These are phyloP conservation scores for Berkeleyomyces rouxiae DNA, from an alignment of 2,329 filamentous ascomycete genomes.

Conservation along the genomic window DNA sequence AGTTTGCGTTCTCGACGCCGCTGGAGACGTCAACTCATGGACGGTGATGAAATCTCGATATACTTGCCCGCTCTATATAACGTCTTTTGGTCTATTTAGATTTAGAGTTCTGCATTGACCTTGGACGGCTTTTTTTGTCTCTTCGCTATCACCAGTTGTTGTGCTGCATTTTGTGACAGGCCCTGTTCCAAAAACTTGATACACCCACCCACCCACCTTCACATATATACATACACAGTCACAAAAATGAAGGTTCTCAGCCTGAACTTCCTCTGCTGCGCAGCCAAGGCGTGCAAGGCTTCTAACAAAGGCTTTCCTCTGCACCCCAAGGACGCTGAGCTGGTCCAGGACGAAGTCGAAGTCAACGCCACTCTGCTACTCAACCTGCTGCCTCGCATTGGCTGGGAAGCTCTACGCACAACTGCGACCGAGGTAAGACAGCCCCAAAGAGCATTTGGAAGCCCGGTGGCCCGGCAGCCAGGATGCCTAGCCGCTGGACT, in stretches of 20 bases:
- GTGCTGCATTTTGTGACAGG: background rate
- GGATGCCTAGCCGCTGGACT: too few species aligned
- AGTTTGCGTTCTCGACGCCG: background rate
- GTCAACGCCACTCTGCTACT: conserved; percentile 64
- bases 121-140: background rate
- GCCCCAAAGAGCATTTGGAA: background rate
- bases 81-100: background rate
- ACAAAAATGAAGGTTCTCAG: conserved; percentile 76
- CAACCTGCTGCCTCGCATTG: conserved; percentile 73
- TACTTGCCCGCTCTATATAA: background rate
- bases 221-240: background rate
- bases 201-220: background rate
- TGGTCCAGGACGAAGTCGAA: conserved; percentile 69
- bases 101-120: background rate
- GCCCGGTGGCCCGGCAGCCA: too few species aligned
- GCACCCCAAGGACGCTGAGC: conserved; percentile 80
- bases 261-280: conserved; percentile 92
- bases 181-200: background rate
- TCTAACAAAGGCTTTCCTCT: conserved; percentile 68
- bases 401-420: conserved; percentile 66
- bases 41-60: background rate
- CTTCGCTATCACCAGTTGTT: background rate
- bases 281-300: conserved; percentile 84
- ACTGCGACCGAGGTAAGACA: conserved; percentile 57
- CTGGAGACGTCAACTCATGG: background rate